Base-by-base conservation (phyloP, 75 land plant genomes). In the Pseudotsuga menziesii region DNA sequence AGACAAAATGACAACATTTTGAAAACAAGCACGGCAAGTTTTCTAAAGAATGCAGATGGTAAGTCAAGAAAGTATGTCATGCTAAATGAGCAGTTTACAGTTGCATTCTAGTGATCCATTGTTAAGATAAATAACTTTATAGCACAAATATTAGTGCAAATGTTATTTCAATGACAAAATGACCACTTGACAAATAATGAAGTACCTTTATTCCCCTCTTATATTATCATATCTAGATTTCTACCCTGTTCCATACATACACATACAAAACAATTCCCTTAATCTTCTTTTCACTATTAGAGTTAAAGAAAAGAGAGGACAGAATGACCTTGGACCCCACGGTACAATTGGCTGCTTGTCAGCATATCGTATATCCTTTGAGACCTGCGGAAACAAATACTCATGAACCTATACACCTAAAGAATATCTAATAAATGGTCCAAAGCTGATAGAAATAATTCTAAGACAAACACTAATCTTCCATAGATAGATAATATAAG, bases 291-390 rank as follows among this genome's bases (percentile, higher is more conserved):
- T 20, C 20, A 13, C 54, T 12, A 39, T 69, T 23, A 41, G 25
- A 41, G 41, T n/a, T 39, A 25, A 41, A 48, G 22, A 62, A 67
- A 76, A 75, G 39, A 26, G 29, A 36, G 56, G 48, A 77, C 17
- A n/a, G 39, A 69, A 78, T 73, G 71, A 92, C 98, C 93, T 97
- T 48, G 99, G 99, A 1, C 84, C 92, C 99, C 99, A 97, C 16
- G 99, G 94, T 9, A 97, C 73, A 72, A 89, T 76, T 69, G 98
- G 91, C 61, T 81, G 95, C 81, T 91, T 94, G 76, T 97, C 99
- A 63, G 99, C 99, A 87, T 89, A 94, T 79, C 81, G 91, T 39
- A 97, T 88, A 60, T 97, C 98, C 85, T 97, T 94, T 27, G 99
- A 94, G 20, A 97, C 95, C 98, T 95, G 84, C 72, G 69, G 71